Evolutionary conservation across 371 early-diverging fungal species (phyloP), one percentile per base, ranked within the genome.

Genomic region (Massospora cicadina): DNA sequence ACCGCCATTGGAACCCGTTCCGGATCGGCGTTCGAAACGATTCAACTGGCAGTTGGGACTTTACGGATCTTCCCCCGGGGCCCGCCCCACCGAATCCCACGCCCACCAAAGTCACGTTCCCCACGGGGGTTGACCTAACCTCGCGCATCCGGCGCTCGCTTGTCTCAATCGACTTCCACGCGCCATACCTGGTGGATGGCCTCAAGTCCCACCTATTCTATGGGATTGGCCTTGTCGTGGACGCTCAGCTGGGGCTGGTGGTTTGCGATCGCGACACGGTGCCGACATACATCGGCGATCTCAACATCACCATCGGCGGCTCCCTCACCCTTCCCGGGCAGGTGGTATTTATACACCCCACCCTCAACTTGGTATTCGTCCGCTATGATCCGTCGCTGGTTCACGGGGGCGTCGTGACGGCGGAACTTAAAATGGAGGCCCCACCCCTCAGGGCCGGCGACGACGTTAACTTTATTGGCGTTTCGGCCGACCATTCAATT

Each of bases 1-100:
- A 90, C 65, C 78, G 88, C 58, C 87, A 87, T 68, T 95, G 94
- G 94, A 80, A 85, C 66, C 74, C 75, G 21, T 86, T 88, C 69
- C 74, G 84, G 58, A 55, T 89, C 68, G 90, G 86, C n/a, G 70
- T 74, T 2, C 80, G 95, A 64, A 86, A 92, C 72, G 83, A 85
- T 70, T 66, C 12, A n/a, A 84, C 89, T 2, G 95, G 94, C 0
- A 66, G 76, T 12, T 95, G 95, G 95, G 80, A 82, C 58, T 88
- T 79, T 73, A 67, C 72, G 0, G 74, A 78, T 27, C 71, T 91
- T 32, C 81, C 82, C 2, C 78, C 78, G 0, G 82, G 89, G 2
- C 77, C 80, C 0, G 68, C 74, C 0, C 69, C 71, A 0, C 70
- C 68, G n/a, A 69, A 75, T 1, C 74, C 77, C 31, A 66, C 69